Percentiles rank a stretch among this genome's conserved stretches.
Conservation (phyloP, 129 eudicot genomes). For the Flaveria linearis region DNA sequence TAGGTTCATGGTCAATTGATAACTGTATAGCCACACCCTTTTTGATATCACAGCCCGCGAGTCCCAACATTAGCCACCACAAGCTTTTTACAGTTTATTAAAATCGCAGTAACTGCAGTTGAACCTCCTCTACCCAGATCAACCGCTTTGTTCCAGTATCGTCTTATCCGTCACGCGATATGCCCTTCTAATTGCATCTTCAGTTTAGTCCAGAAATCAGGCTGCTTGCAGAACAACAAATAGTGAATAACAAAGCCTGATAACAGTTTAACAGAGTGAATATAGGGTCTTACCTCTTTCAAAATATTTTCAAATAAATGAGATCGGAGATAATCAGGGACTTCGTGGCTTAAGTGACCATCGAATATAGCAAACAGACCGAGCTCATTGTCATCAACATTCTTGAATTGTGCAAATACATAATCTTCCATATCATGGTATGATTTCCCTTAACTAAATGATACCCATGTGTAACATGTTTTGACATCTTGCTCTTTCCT, state of each 20-base stretch:
- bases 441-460: conserved; percentile 83
- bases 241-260: background rate
- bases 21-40: conserved; percentile 80
- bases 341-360: conserved; percentile 92
- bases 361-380: conserved; percentile 88
- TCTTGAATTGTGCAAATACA: conserved; percentile 72
- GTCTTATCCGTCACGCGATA: conserved; percentile 69
- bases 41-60: conserved; percentile 82
- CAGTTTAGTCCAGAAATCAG: conserved; percentile 73
- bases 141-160: conserved; percentile 64
- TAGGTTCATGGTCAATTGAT: conserved; percentile 89
- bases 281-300: conserved; percentile 57
- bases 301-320: conserved; percentile 72
- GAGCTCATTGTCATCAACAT: conserved; percentile 59
- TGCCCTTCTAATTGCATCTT: conserved; percentile 64
- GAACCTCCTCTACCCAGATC: conserved; percentile 89
- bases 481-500: conserved; percentile 63
- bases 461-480: conserved; percentile 74
- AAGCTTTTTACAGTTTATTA: conserved; percentile 69
- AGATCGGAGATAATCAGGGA: conserved; percentile 70
- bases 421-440: conserved; percentile 94
- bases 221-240: conserved; percentile 44
- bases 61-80: conserved; percentile 97
- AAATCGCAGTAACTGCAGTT: conserved; percentile 92
- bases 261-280: background rate